A percentile compares a stretch with the other conserved stretches of the same genome.
Conservation (phyloP, 2,329 filamentous ascomycete genomes). For the Aureobasidium sp. region DNA sequence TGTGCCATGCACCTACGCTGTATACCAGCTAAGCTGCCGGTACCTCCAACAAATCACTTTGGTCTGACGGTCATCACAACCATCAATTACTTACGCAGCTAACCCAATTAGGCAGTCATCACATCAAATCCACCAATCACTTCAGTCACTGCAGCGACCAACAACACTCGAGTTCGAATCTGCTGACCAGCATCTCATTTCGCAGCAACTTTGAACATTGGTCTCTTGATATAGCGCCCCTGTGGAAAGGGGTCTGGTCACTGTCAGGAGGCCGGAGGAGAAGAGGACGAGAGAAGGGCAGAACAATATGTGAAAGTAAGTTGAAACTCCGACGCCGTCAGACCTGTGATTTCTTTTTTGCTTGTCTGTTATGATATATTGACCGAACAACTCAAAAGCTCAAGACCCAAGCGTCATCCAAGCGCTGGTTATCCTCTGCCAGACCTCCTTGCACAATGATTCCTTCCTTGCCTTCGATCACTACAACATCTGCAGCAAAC, state of each 20-base stretch:
- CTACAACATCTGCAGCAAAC: constrained; percentile 46
- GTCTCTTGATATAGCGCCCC: neutral
- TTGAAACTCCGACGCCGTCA: neutral
- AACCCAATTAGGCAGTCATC: neutral
- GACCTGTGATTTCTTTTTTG: neutral
- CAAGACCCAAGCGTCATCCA: constrained; percentile 45
- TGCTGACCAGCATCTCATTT: neutral
- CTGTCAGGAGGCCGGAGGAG: neutral
- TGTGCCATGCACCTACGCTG: neutral
- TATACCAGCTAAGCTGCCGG: neutral
- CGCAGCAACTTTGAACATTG: neutral
- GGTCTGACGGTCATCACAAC: neutral
- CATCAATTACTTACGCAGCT: neutral
- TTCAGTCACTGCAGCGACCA: neutral
- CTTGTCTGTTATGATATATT: neutral
- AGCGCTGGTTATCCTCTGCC: constrained; percentile 45
- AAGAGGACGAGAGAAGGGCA: neutral
- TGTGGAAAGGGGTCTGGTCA: neutral
- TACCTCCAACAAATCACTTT: neutral
- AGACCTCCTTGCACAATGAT: constrained; percentile 46
- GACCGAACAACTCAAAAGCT: constrained; percentile 21
- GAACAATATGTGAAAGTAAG: neutral
- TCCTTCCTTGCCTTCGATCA: constrained; percentile 26
- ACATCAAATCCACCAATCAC: neutral
- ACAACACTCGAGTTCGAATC: neutral